Conservation (phyloP, 306 rosid genomes). For the Cicer judaicum region DNA sequence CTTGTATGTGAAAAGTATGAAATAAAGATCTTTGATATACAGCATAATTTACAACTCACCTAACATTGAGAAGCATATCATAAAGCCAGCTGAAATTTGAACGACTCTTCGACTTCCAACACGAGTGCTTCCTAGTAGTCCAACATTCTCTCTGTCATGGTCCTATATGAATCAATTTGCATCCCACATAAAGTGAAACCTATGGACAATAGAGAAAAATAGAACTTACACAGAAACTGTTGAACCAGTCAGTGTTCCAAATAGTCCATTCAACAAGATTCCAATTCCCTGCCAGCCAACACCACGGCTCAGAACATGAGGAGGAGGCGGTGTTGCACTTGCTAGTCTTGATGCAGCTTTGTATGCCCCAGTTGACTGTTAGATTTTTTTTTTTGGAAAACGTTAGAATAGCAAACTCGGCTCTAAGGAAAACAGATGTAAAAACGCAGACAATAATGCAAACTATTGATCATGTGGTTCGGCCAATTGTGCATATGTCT, state of each 20-base stretch:
- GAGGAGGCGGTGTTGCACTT: constrained; percentile 97
- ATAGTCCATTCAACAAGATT: constrained; percentile 84
- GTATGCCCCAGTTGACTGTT: constrained; percentile 95
- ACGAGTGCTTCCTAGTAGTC: constrained; percentile 97
- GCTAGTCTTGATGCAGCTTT: constrained; percentile 97
- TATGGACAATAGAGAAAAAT: constrained; percentile 5
- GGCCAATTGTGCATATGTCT: no score
- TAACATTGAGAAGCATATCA: constrained; percentile 94
- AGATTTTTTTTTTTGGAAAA: background rate
- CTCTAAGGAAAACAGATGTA: no score
- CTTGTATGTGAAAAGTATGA: constrained; percentile 15
- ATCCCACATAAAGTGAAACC: constrained; percentile 17
- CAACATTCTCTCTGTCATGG: constrained; percentile 84
- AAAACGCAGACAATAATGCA: no score
- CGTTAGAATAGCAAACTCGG: no score
- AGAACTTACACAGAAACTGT: constrained; percentile 84
- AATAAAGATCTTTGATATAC: constrained; percentile 10
- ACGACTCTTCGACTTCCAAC: constrained; percentile 97
- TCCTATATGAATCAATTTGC: constrained; percentile 26
- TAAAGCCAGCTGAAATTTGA: constrained; percentile 97
- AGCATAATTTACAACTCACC: constrained; percentile 55
- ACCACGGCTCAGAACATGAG: constrained; percentile 98
- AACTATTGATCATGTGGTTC: no score
- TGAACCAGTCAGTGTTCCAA: constrained; percentile 89
- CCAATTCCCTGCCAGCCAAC: constrained; percentile 99